Evolutionary conservation across 2,329 filamentous ascomycete species (phyloP).

Genomic region (Volutella citrinella): DNA sequence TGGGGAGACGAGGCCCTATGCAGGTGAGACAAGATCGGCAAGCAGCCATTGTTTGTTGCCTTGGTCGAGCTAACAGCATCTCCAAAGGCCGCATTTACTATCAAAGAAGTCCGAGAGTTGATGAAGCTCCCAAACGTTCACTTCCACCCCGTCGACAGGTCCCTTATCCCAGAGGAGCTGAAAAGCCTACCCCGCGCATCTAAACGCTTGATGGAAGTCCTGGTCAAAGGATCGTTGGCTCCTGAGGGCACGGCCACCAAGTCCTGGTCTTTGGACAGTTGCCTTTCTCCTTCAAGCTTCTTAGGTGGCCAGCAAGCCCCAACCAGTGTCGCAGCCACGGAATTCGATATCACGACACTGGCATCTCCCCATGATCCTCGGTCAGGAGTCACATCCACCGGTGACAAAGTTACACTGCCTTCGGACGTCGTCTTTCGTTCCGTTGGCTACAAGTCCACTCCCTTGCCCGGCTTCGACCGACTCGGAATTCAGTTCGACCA

Average conservation of each 20-base stretch:
- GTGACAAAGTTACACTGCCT: conserved; percentile 50
- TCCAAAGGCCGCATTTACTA: conserved; percentile 84
- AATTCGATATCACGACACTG: conserved; percentile 63
- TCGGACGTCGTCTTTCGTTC: conserved; percentile 81
- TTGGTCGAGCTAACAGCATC: no score
- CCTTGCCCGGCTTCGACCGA: conserved; percentile 70
- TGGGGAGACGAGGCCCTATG: conserved; percentile 84
- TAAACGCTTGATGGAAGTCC: conserved; percentile 74
- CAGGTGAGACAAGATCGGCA: conserved; percentile 59
- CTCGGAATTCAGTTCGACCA: conserved; percentile 77
- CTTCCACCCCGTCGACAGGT: conserved; percentile 66
- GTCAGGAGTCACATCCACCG: conserved; percentile 47
- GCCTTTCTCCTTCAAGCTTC: conserved; percentile 75
- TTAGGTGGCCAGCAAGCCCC: conserved; percentile 44
- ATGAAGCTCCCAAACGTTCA: conserved; percentile 70
- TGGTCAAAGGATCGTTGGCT: conserved; percentile 69
- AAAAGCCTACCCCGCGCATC: conserved; percentile 71
- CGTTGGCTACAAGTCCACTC: conserved; percentile 87
- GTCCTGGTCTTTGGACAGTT: conserved; percentile 83
- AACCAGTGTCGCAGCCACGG: conserved; percentile 57
- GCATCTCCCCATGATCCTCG: conserved; percentile 52
- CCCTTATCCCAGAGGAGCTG: conserved; percentile 65
- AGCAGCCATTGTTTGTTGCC: no score
- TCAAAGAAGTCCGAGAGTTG: conserved; percentile 89
- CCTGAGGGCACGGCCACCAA: conserved; percentile 49